Conservation (phyloP, 352 stramenopile species). For the Plasmopara halstedii region DNA sequence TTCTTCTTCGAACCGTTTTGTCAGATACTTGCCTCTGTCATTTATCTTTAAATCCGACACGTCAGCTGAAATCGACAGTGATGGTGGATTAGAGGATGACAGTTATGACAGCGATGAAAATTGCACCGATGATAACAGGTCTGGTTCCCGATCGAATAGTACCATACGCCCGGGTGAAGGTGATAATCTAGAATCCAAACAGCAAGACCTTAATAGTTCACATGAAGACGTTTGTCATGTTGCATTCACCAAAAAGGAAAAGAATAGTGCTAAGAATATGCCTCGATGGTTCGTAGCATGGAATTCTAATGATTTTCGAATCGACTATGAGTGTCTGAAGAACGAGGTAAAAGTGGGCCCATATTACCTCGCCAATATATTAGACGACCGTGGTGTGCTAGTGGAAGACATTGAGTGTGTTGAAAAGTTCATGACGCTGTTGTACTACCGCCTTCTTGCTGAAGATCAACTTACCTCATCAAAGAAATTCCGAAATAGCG, state of each 20-base stretch:
- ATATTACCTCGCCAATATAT: slow-evolving; percentile 76
- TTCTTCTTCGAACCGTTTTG: slow-evolving; percentile 75
- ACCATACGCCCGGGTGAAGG: slow-evolving; percentile 22
- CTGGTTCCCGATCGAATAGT: slow-evolving; percentile 32
- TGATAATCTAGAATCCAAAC: slow-evolving; percentile 24
- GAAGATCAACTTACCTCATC: slow-evolving; percentile 34
- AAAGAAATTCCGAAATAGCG: slow-evolving; percentile 16
- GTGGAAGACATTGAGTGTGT: slow-evolving; percentile 71
- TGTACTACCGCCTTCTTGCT: slow-evolving; percentile 78
- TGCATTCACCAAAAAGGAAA: slow-evolving; percentile 51
- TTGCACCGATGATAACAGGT: slow-evolving; percentile 57
- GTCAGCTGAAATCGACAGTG: slow-evolving; percentile 56
- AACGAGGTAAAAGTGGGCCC: slow-evolving; percentile 75
- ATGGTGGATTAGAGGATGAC: slow-evolving; percentile 49
- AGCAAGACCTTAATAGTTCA: slow-evolving; percentile 27
- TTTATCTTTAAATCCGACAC: slow-evolving; percentile 73
- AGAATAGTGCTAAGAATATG: slow-evolving; percentile 54
- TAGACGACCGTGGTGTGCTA: slow-evolving; percentile 73
- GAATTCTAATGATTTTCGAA: slow-evolving; percentile 81
- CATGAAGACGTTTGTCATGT: slow-evolving; percentile 24
- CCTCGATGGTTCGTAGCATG: slow-evolving; percentile 79
- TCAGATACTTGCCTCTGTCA: slow-evolving; percentile 66
- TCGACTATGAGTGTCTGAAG: slow-evolving; percentile 70
- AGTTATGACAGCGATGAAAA: slow-evolving; percentile 68
- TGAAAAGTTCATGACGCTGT: slow-evolving; percentile 78